Percentiles rank a stretch among this genome's conserved stretches.
These are phyloP conservation scores for Talaromyces ruber DNA, from an alignment of 495 filamentous ascomycete species.

Conservation along the genomic window DNA sequence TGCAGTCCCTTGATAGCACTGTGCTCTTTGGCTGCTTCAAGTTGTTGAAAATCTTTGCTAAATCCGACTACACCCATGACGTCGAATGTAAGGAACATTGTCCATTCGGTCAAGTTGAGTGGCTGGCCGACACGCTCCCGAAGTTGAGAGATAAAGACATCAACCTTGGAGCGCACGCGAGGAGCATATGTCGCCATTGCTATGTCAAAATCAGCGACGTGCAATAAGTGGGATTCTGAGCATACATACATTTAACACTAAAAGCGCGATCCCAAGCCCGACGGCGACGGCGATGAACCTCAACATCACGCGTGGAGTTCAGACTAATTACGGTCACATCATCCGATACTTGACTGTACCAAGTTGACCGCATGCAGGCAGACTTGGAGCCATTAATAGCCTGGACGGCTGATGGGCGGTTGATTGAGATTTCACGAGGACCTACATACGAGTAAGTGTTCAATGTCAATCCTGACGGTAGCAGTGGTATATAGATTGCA, in stretches of 20 bases:
- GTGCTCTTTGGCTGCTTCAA: slow-evolving; percentile 49
- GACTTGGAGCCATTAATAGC: slow-evolving; percentile 13
- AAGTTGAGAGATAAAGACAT: background rate
- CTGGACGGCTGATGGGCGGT: slow-evolving; percentile 15
- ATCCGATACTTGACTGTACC: background rate
- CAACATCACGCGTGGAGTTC: slow-evolving; percentile 19
- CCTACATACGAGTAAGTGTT: slow-evolving; percentile 1
- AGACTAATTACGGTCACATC: slow-evolving; percentile 11
- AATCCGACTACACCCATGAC: background rate
- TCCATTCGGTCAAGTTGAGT: background rate
- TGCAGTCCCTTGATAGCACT: slow-evolving; percentile 39
- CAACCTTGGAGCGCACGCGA: background rate
- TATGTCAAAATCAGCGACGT: background rate
- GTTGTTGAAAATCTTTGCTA: slow-evolving; percentile 48
- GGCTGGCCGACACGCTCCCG: background rate
- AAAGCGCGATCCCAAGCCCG: slow-evolving; percentile 28
- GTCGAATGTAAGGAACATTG: background rate
- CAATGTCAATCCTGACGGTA: background rate
- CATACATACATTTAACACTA: slow-evolving; percentile 14
- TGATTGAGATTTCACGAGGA: slow-evolving; percentile 26
- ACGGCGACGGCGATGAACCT: slow-evolving; percentile 24
- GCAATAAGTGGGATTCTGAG: background rate
- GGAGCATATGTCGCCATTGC: background rate
- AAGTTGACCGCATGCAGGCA: background rate
- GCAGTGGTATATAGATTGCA: background rate